Evolutionary conservation across 495 filamentous ascomycete genomes (phyloP), one percentile per base, ranked within the genome.

Genomic region (Penicilliopsis zonata): DNA sequence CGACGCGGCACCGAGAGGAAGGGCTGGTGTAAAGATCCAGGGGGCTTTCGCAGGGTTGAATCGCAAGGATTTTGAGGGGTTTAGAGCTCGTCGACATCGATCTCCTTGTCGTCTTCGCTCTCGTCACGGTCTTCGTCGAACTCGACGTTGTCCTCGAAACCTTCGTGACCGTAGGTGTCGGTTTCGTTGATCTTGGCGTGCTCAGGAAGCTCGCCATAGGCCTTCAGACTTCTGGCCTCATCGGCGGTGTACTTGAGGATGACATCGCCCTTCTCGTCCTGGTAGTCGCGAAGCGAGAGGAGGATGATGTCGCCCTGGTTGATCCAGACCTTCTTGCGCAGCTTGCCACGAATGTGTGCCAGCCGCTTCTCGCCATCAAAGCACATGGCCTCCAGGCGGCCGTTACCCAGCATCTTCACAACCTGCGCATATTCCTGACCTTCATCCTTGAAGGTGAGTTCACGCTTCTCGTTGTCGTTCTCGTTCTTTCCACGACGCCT

Each of bases 121-220:
- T 65, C 66, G 47, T 67, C 55, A 29, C 55, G 59, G 48, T 73
- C 69, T 49, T 72, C 66, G 61, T 70, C 68, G 56, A 72, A 72
- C 52, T 72, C 68, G 49, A 73, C 67, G 52, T 69, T 71, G 47
- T 70, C 69, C 43, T 72, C 69, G 50, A 69, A 55, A 37, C 68
- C 69, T 40, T 72, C 65, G 38, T 76, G 64, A 31, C 72, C 76
- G 57, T 86, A 94, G 42, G 86, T 92, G 61, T 94, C 88, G 36
- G 88, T 94, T 74, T 96, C 88, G 71, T 96, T 96, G 72, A 96
- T 96, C 81, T 96, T 96, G 53, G 92, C 90, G 46, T 73, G 85
- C 59, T 96, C 90, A 35, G 90, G 90, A 37, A 98, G 71, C 65
- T 98, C 90, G 52, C 92, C 90, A 51, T 94, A 95, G 38, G 85